Evolutionary conservation across 768 basidiomycete species (phyloP).

Genomic region (Auricularia cornea): DNA sequence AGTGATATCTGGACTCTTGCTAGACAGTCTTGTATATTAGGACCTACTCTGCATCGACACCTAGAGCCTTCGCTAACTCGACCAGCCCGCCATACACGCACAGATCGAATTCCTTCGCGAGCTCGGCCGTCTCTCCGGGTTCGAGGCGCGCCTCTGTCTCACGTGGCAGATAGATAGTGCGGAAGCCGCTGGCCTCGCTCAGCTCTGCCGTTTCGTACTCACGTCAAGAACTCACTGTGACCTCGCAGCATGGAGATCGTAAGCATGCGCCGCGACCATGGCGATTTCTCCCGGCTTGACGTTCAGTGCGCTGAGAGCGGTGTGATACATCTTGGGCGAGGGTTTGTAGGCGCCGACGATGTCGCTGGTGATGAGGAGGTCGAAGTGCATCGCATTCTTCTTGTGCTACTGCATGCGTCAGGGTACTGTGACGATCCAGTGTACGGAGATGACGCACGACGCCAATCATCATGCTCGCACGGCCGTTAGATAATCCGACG

Average conservation of each 20-base stretch:
- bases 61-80: no score
- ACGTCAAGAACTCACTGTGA: background rate
- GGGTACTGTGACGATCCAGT: background rate
- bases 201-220: no score
- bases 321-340: background rate
- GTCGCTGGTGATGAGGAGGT: conserved; percentile 2
- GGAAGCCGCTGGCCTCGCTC: no score
- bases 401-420: background rate
- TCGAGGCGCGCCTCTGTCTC: no score
- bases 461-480: background rate
- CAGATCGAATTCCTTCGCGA: no score
- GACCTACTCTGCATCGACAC: no score
- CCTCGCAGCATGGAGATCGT: conserved; percentile 1
- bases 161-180: no score
- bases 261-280: conserved; percentile 2
- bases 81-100: no score
- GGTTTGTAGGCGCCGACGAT: conserved; percentile 3
- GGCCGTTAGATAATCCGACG: background rate
- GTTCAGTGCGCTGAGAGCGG: background rate
- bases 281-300: background rate
- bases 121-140: no score
- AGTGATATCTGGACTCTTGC: no score
- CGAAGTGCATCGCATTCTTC: background rate
- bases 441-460: background rate
- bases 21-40: no score